Percentiles rank a stretch among this genome's conserved stretches.
phyloP scores from a whole-genome alignment of 371 early-diverging fungal genomes.

The Homolaphlyctis polyrhiza region DNA sequence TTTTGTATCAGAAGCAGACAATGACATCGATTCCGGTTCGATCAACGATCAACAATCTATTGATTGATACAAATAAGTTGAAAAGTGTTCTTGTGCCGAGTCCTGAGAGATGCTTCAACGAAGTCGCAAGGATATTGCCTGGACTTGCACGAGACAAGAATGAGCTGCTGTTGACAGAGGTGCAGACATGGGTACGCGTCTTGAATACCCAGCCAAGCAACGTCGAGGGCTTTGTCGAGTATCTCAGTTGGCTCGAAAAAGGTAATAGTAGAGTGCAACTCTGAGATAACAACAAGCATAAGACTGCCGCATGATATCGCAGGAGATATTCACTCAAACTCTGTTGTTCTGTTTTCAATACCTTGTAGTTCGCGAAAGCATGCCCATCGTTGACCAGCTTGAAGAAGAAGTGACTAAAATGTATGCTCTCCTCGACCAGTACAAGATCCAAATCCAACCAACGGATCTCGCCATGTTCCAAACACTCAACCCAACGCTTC shows the following conservation, averaged over 20 bases:
- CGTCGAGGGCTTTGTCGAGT: slow-evolving; percentile 55
- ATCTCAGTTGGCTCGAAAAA: slow-evolving; percentile 52
- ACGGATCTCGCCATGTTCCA: slow-evolving; percentile 54
- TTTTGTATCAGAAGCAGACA: slow-evolving; percentile 30
- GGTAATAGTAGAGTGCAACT: slow-evolving; percentile 16
- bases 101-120: slow-evolving; percentile 49
- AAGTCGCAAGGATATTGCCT: slow-evolving; percentile 46
- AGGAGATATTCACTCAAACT: neutral
- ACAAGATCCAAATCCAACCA: slow-evolving; percentile 45
- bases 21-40: slow-evolving; percentile 37
- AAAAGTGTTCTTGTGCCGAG: slow-evolving; percentile 46
- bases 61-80: slow-evolving; percentile 38
- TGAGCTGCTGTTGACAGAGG: slow-evolving; percentile 44
- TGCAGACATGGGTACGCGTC: slow-evolving; percentile 46
- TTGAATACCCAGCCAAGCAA: slow-evolving; percentile 41
- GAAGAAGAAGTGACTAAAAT: slow-evolving; percentile 40
- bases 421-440: slow-evolving; percentile 39
- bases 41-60: slow-evolving; percentile 38
- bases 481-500: slow-evolving; percentile 47
- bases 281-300: neutral
- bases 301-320: neutral
- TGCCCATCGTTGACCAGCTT: slow-evolving; percentile 35
- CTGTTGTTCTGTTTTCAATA: neutral
- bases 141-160: slow-evolving; percentile 49
- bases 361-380: slow-evolving; percentile 28